Base-by-base conservation (phyloP, 805 yeast genomes). In the Sugiyamaella floridensis region DNA sequence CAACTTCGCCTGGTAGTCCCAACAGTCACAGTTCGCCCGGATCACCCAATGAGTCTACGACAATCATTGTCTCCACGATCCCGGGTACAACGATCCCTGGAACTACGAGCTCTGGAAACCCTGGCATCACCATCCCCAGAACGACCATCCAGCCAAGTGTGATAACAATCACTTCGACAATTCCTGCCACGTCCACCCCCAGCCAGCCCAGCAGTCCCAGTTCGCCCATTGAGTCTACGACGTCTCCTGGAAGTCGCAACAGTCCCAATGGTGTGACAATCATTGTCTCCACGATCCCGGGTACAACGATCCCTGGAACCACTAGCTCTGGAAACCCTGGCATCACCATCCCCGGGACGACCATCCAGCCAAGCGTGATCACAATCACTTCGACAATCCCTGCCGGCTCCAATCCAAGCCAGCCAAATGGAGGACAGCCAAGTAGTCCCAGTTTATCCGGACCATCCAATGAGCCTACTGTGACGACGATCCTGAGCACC, bases 21-120 rank as follows among this genome's bases (percentile, higher is more conserved):
- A 16, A n/a, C 16, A 4, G 12, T 14, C n/a, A n/a, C n/a, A n/a
- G n/a, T n/a, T n/a, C n/a, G n/a, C n/a, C n/a, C n/a, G n/a, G n/a
- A n/a, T n/a, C n/a, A n/a, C 34, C 32, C 26, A 16, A 11, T 12
- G 7, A 10, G 12, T 4, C 4, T 32, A 11, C 11, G 37, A 47
- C 57, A 14, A 51, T 52, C 9, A 28, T 46, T 20, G 47, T 49
- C 22, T 44, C 55, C 11, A 47, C 51, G 10, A 43, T 58, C 37
- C 61, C 62, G 12, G 60, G 55, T 10, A 34, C 53, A 9, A 52
- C 57, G 14, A 42, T 49, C 20, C 51, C 63, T 10, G 59, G 58
- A 5, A 32, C 44, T 2, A 34, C 58, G 12, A 43, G 40, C 37
- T 11, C 37, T 32, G 37, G 37, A 32, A 11, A 10, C 37, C 37